Base-by-base conservation (phyloP, 2,329 filamentous ascomycete genomes). In the Sporothrix globosa region DNA sequence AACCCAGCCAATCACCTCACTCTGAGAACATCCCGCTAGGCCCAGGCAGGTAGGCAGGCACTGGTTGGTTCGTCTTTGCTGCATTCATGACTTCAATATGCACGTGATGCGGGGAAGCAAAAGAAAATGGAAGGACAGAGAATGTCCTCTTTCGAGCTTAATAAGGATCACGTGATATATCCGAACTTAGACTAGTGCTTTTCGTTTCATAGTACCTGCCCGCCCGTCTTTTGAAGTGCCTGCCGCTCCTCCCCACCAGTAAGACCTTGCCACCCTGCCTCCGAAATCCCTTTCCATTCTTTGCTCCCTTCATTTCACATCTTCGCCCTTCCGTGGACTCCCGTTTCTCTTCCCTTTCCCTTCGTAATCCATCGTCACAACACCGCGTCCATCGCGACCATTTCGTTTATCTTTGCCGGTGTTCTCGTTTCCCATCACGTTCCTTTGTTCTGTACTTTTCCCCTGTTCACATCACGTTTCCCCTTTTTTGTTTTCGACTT, bases 41-140 rank as follows among this genome's bases (percentile, higher is more conserved):
- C 58, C 58, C 39, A 63, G 39, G 21, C n/a, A 63, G 58, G 58
- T 39, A 63, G 39, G 58, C 58, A 63, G 58, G 56, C 56, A 60
- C 5, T 10, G 34, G 56, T 11, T 41, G 56, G 34, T 34, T 7
- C 34, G 56, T 61, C 39, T 27, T 27, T 19, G 39, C 6, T 53
- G 63, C 27, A 52, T 48, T 44, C 61, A 48, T n/a, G 41, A 65
- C 44, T 30, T 66, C 60, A 34, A 53, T 48, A n/a, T 56, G 52
- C 63, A 67, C 67, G 53, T 60, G 54, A 61, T 69, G 67, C 67
- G 67, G 67, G 67, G 67, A 41, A 52, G 41, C 21, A 46, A 21
- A 46, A 17, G 19, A 46, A 27, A 27, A 63, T 63, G 39, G 58
- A 61, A 61, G 39, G n/a, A 63, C 58, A 63, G 34, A 63, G 58